Conservation (phyloP, 345 rosid species). For the Dimocarpus longan region DNA sequence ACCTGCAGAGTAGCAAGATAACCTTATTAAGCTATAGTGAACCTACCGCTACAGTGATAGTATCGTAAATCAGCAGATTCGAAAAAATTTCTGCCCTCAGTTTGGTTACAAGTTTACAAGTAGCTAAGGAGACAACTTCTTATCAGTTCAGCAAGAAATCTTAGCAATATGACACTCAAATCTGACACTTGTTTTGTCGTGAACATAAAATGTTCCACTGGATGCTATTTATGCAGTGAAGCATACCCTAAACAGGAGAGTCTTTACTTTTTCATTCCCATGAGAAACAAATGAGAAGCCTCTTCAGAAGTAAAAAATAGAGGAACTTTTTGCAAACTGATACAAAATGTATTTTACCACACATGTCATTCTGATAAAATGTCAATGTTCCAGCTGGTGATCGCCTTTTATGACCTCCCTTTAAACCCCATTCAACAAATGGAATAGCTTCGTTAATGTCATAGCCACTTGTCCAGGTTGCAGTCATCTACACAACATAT, state of each 20-base stretch:
- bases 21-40: background rate
- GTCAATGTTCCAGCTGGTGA: slow-evolving; percentile 90
- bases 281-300: background rate
- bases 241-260: background rate
- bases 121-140: background rate
- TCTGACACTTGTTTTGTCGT: background rate
- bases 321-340: background rate
- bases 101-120: background rate
- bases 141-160: slow-evolving; percentile 12
- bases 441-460: slow-evolving; percentile 74
- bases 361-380: slow-evolving; percentile 73
- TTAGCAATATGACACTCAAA: background rate
- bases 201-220: background rate
- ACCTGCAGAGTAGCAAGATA: slow-evolving; percentile 43
- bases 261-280: background rate
- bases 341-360: slow-evolving; percentile 55
- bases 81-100: background rate
- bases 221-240: background rate
- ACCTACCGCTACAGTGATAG: background rate
- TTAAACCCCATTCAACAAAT: slow-evolving; percentile 71
- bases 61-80: background rate
- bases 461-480: slow-evolving; percentile 98
- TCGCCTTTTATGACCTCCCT: slow-evolving; percentile 40
- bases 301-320: background rate
- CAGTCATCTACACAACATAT: slow-evolving; percentile 66